Conservation (phyloP, 345 rosid genomes). For the Chamaenerion angustifolium region DNA sequence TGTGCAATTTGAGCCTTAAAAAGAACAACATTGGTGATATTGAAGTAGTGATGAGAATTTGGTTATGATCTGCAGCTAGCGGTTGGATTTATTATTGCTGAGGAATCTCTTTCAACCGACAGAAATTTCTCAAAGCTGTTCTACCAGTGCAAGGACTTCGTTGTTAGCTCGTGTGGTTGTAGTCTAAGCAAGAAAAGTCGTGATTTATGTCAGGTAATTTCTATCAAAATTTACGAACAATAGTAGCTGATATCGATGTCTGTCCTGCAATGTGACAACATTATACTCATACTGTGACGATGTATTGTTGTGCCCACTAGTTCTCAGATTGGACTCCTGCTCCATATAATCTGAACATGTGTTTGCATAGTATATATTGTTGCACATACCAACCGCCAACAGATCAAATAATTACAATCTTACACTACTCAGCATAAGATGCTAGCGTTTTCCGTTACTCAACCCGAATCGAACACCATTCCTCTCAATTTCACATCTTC, state of each 20-base stretch:
- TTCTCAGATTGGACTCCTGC: too few species aligned
- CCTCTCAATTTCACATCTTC: too few species aligned
- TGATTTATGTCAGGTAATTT: constrained; percentile 64
- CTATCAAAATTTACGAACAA: neutral
- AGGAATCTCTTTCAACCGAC: constrained; percentile 31
- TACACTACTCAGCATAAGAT: too few species aligned
- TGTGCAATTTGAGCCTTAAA: neutral
- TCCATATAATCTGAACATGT: too few species aligned
- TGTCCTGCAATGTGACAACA: too few species aligned
- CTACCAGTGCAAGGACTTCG: constrained; percentile 65
- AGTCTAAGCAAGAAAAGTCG: constrained; percentile 52
- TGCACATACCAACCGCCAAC: too few species aligned
- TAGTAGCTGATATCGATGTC: neutral
- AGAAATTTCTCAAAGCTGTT: constrained; percentile 50
- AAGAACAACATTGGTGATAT: neutral
- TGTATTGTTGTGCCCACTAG: too few species aligned
- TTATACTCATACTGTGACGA: too few species aligned
- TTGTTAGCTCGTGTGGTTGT: constrained; percentile 45
- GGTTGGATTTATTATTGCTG: constrained; percentile 47
- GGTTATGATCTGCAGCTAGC: constrained; percentile 33
- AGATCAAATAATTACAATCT: too few species aligned
- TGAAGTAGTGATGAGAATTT: neutral
- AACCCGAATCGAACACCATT: too few species aligned
- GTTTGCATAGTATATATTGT: too few species aligned
- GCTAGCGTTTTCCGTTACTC: too few species aligned